Conservation (phyloP, 768 basidiomycete species). For the Kwoniella mangroviensis region DNA sequence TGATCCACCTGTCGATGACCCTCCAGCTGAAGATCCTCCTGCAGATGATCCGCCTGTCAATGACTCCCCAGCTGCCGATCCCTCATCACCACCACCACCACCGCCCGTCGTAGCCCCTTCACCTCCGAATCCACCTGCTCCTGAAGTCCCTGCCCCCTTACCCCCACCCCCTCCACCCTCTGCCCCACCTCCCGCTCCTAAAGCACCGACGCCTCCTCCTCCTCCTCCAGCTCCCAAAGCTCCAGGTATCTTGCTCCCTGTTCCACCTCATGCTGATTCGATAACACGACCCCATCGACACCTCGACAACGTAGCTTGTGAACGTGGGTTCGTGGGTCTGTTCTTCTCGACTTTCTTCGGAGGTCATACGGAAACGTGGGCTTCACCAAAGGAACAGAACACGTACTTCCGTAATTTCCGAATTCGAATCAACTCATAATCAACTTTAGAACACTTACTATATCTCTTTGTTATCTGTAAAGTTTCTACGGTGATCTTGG, state of each 20-base stretch:
- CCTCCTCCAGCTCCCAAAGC: slow-evolving; percentile 5
- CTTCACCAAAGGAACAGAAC: slow-evolving; percentile 23
- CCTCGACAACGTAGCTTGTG: slow-evolving; percentile 6
- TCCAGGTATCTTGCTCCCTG: slow-evolving; percentile 4
- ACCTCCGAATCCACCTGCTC: not conserved
- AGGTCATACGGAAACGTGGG: slow-evolving; percentile 15
- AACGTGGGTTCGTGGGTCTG: slow-evolving; percentile 19
- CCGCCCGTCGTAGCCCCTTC: not conserved
- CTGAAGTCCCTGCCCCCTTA: not conserved
- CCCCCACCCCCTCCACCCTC: slow-evolving; percentile 3
- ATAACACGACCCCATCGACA: slow-evolving; percentile 3
- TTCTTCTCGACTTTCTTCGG: slow-evolving; percentile 24
- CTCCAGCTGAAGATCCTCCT: not conserved
- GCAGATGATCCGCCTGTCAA: too few relatives aligned
- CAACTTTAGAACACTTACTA: not conserved
- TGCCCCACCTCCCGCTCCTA: slow-evolving; percentile 2
- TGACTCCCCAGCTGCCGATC: not conserved
- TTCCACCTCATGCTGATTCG: not conserved
- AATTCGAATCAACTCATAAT: slow-evolving; percentile 15
- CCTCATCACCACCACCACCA: slow-evolving; percentile 7
- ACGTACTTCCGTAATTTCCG: slow-evolving; percentile 22
- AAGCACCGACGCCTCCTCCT: slow-evolving; percentile 1
- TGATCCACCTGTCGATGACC: slow-evolving; percentile 20
- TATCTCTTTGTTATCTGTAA: not conserved
- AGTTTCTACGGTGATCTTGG: not conserved